Percentiles rank a stretch among this genome's conserved stretches.
phyloP scores from a whole-genome alignment of 306 rosid species.

The Cucumis hystrix region DNA sequence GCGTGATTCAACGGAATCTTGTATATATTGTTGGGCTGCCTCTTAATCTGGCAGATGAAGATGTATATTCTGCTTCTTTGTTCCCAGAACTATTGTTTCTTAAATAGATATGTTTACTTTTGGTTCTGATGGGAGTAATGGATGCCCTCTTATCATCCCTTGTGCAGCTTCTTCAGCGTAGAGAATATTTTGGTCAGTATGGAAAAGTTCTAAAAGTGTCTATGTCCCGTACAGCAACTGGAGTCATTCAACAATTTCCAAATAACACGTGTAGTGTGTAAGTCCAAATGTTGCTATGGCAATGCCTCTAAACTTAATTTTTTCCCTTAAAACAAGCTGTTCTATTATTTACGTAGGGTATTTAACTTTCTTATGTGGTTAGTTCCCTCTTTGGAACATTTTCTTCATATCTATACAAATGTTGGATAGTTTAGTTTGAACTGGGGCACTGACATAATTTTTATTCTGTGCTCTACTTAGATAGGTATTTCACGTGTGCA shows the following conservation, averaged over 20 bases:
- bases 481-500: background rate
- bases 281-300: constrained; percentile 18
- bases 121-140: background rate
- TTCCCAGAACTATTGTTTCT: background rate
- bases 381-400: background rate
- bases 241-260: constrained; percentile 91
- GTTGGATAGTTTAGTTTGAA: background rate
- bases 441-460: background rate
- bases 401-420: background rate
- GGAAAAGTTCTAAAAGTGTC: constrained; percentile 98
- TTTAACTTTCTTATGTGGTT: background rate
- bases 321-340: background rate
- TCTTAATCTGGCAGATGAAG: constrained; percentile 73
- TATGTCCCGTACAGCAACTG: constrained; percentile 95
- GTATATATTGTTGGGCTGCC: constrained; percentile 93
- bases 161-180: constrained; percentile 71
- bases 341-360: background rate
- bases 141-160: constrained; percentile 4
- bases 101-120: background rate
- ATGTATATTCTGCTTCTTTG: constrained; percentile 33
- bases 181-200: constrained; percentile 94
- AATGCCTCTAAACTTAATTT: background rate
- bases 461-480: background rate
- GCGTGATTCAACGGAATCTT: constrained; percentile 97
- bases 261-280: constrained; percentile 99